A percentile compares a stretch with the other conserved stretches of the same genome.
phyloP scores from a whole-genome alignment of 371 early-diverging fungal genomes.

The Lichtheimia hyalospora region DNA sequence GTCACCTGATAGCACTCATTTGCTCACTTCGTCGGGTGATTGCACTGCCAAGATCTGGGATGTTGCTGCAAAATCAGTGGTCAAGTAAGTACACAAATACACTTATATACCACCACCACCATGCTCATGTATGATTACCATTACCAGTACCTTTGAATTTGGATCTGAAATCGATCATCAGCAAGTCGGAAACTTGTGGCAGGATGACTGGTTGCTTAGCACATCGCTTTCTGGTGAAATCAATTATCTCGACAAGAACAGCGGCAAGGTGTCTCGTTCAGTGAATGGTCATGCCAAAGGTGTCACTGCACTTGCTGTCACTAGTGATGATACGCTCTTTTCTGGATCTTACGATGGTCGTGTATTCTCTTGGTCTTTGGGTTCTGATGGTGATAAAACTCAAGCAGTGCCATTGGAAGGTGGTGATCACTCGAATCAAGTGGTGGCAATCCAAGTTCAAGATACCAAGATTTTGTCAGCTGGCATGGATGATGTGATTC shows the following conservation, averaged over 20 bases:
- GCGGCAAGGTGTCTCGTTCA: conserved; percentile 49
- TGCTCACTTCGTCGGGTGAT: conserved; percentile 89
- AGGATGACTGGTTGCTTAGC: conserved; percentile 69
- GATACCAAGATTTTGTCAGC: conserved; percentile 56
- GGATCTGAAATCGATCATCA: conserved; percentile 63
- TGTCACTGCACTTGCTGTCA: conserved; percentile 76
- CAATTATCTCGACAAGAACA: conserved; percentile 75
- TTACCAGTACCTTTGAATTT: conserved; percentile 53
- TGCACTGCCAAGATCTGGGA: conserved; percentile 94
- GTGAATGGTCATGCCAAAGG: conserved; percentile 84
- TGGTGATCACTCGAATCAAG: conserved; percentile 70
- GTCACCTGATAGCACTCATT: conserved; percentile 77
- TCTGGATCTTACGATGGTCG: conserved; percentile 94
- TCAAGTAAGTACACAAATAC: conserved; percentile 52
- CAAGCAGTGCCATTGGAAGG: conserved; percentile 50
- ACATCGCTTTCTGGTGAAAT: conserved; percentile 83
- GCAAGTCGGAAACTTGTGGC: conserved; percentile 96
- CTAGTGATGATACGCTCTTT: conserved; percentile 62
- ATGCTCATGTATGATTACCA: background rate
- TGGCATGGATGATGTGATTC: conserved; percentile 79
- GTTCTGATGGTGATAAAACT: conserved; percentile 23
- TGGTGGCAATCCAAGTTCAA: conserved; percentile 50
- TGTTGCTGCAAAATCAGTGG: conserved; percentile 64
- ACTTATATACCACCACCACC: background rate
- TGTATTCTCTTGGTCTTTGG: conserved; percentile 68